phyloP scores from a whole-genome alignment of 805 yeast genomes.

The Naumovozyma dairenensis region DNA sequence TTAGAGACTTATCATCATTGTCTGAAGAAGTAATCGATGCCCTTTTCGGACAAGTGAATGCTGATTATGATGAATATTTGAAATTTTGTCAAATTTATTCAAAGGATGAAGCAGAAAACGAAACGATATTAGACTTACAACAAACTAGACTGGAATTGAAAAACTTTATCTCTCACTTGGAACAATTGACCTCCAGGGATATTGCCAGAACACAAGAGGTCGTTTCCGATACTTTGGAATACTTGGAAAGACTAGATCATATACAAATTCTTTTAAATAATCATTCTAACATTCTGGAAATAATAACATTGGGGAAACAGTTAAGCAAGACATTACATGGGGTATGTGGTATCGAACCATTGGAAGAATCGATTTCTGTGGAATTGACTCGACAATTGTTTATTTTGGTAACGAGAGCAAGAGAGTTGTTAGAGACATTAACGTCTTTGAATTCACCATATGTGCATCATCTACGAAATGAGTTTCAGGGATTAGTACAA shows the following conservation, averaged over 20 bases:
- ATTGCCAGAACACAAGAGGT: constrained; percentile 17
- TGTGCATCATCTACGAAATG: constrained; percentile 21
- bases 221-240: constrained; percentile 19
- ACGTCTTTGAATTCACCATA: constrained; percentile 19
- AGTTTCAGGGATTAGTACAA: constrained; percentile 23
- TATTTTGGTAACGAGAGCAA: constrained; percentile 6
- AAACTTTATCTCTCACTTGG: constrained; percentile 15
- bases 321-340: constrained; percentile 19
- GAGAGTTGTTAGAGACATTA: constrained; percentile 7
- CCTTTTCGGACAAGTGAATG: constrained; percentile 19
- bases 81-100: constrained; percentile 19
- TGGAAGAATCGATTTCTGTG: constrained; percentile 12
- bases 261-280: constrained; percentile 12
- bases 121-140: constrained; percentile 16
- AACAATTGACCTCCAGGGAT: constrained; percentile 14
- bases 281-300: constrained; percentile 12
- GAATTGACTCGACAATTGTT: constrained; percentile 13
- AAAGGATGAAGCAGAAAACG: constrained; percentile 11
- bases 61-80: constrained; percentile 20
- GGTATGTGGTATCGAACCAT: constrained; percentile 18
- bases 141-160: constrained; percentile 16
- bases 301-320: constrained; percentile 13
- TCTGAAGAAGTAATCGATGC: constrained; percentile 19
- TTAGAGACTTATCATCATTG: constrained; percentile 17
- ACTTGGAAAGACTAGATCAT: constrained; percentile 19